Evolutionary conservation across 139 green algal genomes (phyloP), one percentile per base, ranked within the genome.

Genomic region (Haematococcus lacustris): DNA sequence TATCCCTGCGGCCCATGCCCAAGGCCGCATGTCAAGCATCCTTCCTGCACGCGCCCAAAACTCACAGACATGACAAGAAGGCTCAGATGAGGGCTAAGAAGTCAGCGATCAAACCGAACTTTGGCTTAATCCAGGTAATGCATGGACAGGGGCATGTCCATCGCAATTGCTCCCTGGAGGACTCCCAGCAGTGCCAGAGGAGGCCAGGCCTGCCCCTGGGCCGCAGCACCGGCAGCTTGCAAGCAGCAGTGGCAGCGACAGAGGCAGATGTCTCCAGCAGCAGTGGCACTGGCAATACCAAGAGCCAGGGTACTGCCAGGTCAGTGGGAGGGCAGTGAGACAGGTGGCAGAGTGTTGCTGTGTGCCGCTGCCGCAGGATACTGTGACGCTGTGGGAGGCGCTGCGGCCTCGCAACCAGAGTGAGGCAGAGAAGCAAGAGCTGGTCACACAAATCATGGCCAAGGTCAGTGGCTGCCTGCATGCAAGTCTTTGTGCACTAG

Each of bases 351-450:
- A n/a, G n/a, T n/a, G n/a, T n/a, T n/a, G n/a, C n/a, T n/a, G n/a
- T n/a, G n/a, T n/a, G 39, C n/a, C 68, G 33, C 53, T 64, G 26
- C 9, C 73, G 61, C 47, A 85, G 80, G 82, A 88, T 17, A 65
- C 82, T 0, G 80, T 87, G 2, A 37, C 60, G 21, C 73, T 91
- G 34, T 94, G 88, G 90, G 90, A 95, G 82, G 75, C 84, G 65
- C 66, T 91, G 9, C 76, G 89, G 1, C 80, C 76, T 38, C 82
- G 86, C 61, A 66, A 88, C 33, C 82, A 80, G 4, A 70, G 69
- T 0, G 37, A 80, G 0, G 74, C 74, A 2, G 72, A 90, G 38
- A 84, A 82, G 37, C 7, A 59, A 32, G 63, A 89, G 66, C 79
- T 95, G 1, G 78, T 91, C 0, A 38, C 76, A 3, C 38, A 60